These are phyloP conservation scores for Limnanthes douglasii DNA, from an alignment of 345 rosid species.

Conservation along the genomic window DNA sequence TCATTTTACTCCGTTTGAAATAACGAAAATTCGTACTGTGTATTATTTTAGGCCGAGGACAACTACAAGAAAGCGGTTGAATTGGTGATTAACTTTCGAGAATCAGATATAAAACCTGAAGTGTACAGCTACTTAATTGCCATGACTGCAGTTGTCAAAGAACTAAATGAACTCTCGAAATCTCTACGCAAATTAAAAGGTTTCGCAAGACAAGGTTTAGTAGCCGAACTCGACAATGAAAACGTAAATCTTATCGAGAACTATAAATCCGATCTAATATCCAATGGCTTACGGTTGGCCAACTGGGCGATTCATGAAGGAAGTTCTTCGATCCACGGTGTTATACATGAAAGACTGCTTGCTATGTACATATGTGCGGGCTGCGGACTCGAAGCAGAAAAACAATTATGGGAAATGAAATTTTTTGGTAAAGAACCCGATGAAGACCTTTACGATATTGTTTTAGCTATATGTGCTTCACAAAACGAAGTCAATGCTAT, in stretches of 20 bases:
- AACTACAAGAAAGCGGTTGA: constrained; percentile 54
- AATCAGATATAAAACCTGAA: constrained; percentile 74
- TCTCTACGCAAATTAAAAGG: constrained; percentile 56
- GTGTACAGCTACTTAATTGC: constrained; percentile 75
- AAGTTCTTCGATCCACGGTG: constrained; percentile 33
- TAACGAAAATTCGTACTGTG: too few relatives aligned
- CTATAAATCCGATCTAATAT: constrained; percentile 55
- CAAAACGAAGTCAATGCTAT: constrained; percentile 45
- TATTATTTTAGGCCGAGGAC: constrained; percentile 52
- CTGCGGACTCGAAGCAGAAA: constrained; percentile 72
- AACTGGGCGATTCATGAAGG: constrained; percentile 67
- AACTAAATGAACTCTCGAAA: constrained; percentile 66
- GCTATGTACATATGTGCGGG: constrained; percentile 91
- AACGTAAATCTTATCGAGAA: constrained; percentile 37
- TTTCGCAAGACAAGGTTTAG: constrained; percentile 36
- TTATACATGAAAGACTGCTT: constrained; percentile 73
- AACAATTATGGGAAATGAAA: constrained; percentile 87
- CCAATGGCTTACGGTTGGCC: constrained; percentile 46
- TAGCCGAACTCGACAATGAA: constrained; percentile 42
- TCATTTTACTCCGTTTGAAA: too few relatives aligned
- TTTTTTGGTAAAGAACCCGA: constrained; percentile 77
- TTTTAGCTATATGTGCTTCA: constrained; percentile 82
- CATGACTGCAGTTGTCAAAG: constrained; percentile 90
- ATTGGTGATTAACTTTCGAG: constrained; percentile 44
- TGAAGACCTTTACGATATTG: constrained; percentile 59